Base-by-base conservation (phyloP, 2,329 filamentous ascomycete genomes). In the Neophaeococcomyces mojaviensis region DNA sequence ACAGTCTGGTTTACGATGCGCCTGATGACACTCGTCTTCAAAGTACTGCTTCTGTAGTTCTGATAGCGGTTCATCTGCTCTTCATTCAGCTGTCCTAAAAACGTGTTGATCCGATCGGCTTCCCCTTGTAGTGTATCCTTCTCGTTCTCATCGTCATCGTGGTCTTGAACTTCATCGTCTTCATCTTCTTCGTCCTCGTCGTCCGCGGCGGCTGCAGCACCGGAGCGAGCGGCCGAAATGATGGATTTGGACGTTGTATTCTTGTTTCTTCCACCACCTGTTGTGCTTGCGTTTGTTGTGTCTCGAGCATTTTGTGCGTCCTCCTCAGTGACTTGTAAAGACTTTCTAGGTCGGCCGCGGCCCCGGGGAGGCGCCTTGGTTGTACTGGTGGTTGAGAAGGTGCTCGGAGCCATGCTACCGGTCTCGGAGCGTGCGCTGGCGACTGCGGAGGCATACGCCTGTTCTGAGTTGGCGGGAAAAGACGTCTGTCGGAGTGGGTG, bases 1-100 rank as follows among this genome's bases (percentile, higher is more conserved):
- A 84, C 79, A 38, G 77, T 81, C 59, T 84, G 81, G 1, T 76
- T 79, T 32, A 81, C 78, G 50, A 84, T 76, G 55, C 71, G 61
- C 47, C 71, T 70, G 12, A 76, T 64, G 1, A 69, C 71, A 41
- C 71, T 66, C 48, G 73, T 73, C 30, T 71, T 67, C 40, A 76
- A 58, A 53, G 48, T 52, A n/a, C 49, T 40, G 12, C 46, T 48
- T 12, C 53, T 49, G 44, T 47, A 54, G 20, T 50, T 47, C 26
- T 50, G 50, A 38, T 54, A 55, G 13, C 55, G 41, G n/a, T 50
- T 47, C 13, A 49, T 49, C 36, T 51, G 49, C 28, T 52, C 53
- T 9, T 36, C 18, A 12, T 22, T 36, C 41, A 44, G 16, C 22
- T 44, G 41, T 12, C 51, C 48, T 20, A 55, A 52, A 8, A 51